Evolutionary conservation across 2,329 filamentous ascomycete species (phyloP).

Genomic region (Clarireedia hainanense): DNA sequence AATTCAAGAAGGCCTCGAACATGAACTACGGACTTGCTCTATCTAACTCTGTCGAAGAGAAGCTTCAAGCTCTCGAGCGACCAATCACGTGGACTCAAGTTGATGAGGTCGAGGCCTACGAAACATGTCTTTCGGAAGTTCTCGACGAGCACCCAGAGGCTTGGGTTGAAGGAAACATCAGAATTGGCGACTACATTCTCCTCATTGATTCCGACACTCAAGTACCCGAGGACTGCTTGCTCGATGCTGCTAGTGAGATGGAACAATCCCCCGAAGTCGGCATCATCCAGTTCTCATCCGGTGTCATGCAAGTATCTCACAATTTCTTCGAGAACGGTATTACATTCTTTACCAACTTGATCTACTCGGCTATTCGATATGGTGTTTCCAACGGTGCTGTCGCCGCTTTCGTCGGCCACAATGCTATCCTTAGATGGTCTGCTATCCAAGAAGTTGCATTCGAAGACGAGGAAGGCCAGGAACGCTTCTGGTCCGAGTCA

Average conservation of each 20-base stretch:
- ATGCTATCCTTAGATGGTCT: conserved; percentile 64
- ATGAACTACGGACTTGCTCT: conserved; percentile 57
- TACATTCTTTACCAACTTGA: conserved; percentile 70
- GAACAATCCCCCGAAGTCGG: conserved; percentile 60
- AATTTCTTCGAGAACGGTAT: conserved; percentile 68
- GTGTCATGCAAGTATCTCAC: conserved; percentile 67
- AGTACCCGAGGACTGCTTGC: conserved; percentile 58
- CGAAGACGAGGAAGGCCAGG: conserved; percentile 40
- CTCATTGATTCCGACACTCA: conserved; percentile 63
- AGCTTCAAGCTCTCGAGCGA: conserved; percentile 1
- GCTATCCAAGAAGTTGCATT: conserved; percentile 51
- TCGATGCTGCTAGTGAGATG: conserved; percentile 69
- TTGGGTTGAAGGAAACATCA: conserved; percentile 52
- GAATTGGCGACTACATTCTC: conserved; percentile 55
- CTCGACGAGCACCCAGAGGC: conserved; percentile 42
- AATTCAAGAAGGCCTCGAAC: conserved; percentile 51
- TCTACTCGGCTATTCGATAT: conserved; percentile 67
- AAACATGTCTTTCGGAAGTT: conserved; percentile 40
- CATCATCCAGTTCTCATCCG: conserved; percentile 66
- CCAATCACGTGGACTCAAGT: conserved; percentile 12
- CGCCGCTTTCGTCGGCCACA: conserved; percentile 65
- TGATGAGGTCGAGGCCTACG: conserved; percentile 40
- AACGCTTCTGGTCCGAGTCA: conserved; percentile 67
- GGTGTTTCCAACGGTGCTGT: conserved; percentile 64
- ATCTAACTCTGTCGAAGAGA: conserved; percentile 28